Percentiles rank a stretch among this genome's conserved stretches.
These are phyloP conservation scores for Chamaenerion angustifolium DNA, from an alignment of 345 rosid genomes.

Conservation along the genomic window DNA sequence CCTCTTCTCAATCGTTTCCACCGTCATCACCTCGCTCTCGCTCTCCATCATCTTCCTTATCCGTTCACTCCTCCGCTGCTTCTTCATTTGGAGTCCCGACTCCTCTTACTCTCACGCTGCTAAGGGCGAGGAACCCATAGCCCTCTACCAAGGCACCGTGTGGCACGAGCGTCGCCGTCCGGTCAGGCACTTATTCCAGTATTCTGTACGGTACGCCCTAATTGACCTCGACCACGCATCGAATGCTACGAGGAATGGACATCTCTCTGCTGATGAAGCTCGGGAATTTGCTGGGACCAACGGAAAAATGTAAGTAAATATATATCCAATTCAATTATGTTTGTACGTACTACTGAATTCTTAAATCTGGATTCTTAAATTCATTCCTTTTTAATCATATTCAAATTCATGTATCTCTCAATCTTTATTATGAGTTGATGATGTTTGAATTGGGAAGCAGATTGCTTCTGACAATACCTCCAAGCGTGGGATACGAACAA, in stretches of 20 bases:
- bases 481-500: slow-evolving; percentile 80
- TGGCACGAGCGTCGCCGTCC: slow-evolving; percentile 89
- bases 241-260: slow-evolving; percentile 27
- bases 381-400: background rate
- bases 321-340: too few relatives aligned
- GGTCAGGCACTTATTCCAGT: slow-evolving; percentile 50
- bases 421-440: background rate
- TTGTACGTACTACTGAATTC: too few relatives aligned
- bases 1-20: slow-evolving; percentile 3
- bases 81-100: slow-evolving; percentile 6
- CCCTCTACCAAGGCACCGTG: slow-evolving; percentile 61
- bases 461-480: slow-evolving; percentile 72
- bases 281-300: slow-evolving; percentile 38
- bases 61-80: background rate
- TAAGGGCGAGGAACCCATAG: background rate
- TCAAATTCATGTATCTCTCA: background rate
- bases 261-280: slow-evolving; percentile 59
- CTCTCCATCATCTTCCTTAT: slow-evolving; percentile 6
- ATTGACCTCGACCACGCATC: slow-evolving; percentile 45
- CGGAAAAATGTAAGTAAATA: slow-evolving; percentile 48
- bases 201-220: slow-evolving; percentile 67
- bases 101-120: background rate
- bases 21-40: slow-evolving; percentile 4
- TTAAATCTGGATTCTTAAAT: background rate
- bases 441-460: slow-evolving; percentile 21